Evolutionary conservation across 108 stramenopile species (phyloP).

Genomic region (Skeletonema grethae): DNA sequence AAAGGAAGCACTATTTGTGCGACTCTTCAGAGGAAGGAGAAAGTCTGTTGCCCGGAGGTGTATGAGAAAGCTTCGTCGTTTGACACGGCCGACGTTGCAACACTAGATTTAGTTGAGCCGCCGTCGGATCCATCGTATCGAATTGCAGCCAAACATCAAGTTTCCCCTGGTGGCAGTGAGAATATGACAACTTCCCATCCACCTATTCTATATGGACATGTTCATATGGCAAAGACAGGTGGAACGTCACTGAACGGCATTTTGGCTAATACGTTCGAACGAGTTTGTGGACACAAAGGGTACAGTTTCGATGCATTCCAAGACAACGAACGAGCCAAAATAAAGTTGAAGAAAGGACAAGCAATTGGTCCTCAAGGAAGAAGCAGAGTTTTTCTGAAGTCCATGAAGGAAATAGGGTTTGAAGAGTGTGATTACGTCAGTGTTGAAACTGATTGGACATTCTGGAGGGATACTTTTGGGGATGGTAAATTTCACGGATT

Average conservation of each 20-base stretch:
- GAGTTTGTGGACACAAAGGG: slow-evolving; percentile 12
- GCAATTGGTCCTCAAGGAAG: neutral
- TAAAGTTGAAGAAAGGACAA: neutral
- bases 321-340: neutral
- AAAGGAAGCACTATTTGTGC: neutral
- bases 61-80: too few species aligned
- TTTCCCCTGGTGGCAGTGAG: too few species aligned
- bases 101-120: neutral
- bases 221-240: slow-evolving; percentile 9
- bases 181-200: neutral
- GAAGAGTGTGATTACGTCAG: slow-evolving; percentile 22
- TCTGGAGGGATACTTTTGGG: neutral
- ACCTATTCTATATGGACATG: slow-evolving; percentile 3
- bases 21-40: too few species aligned
- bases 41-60: too few species aligned
- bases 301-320: slow-evolving; percentile 6
- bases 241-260: slow-evolving; percentile 4
- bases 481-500: neutral
- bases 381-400: neutral
- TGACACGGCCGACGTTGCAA: too few species aligned
- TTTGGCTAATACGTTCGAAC: slow-evolving; percentile 4
- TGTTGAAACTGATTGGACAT: neutral
- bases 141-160: too few species aligned
- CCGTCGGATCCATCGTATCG: too few species aligned
- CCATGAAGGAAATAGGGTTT: slow-evolving; percentile 16